A percentile compares a stretch with the other conserved stretches of the same genome.
Conservation (phyloP, 192 early-diverging fungal genomes). For the Anaeromyces robustus region DNA sequence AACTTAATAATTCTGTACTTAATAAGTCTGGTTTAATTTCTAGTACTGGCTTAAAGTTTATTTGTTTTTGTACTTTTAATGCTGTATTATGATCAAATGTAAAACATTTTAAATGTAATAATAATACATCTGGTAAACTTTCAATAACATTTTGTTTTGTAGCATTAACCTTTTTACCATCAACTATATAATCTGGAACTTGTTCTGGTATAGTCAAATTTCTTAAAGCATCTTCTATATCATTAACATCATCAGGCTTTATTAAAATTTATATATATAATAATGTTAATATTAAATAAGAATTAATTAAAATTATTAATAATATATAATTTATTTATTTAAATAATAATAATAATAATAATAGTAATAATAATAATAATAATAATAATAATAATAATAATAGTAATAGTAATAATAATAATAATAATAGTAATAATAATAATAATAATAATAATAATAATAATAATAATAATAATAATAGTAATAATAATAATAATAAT, state of each 20-base stretch:
- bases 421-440: neutral
- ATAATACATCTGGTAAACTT: slow-evolving; percentile 68
- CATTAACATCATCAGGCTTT: slow-evolving; percentile 41
- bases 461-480: slow-evolving; percentile 2
- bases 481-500: neutral
- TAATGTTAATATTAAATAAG: neutral
- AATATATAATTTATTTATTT: too few relatives aligned
- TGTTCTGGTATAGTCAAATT: slow-evolving; percentile 61
- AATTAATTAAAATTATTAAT: too few relatives aligned
- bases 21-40: neutral
- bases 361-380: slow-evolving; percentile 3
- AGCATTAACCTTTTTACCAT: slow-evolving; percentile 24
- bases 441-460: neutral
- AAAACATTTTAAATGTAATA: slow-evolving; percentile 90
- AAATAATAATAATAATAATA: neutral
- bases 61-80: slow-evolving; percentile 74
- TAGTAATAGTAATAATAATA: slow-evolving; percentile 1
- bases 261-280: neutral
- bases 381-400: neutral
- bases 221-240: slow-evolving; percentile 71
- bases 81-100: slow-evolving; percentile 55
- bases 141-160: slow-evolving; percentile 79
- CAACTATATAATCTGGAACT: slow-evolving; percentile 19
- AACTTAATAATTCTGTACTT: neutral
- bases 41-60: slow-evolving; percentile 14